Percentiles rank a stretch among this genome's conserved stretches.
These are phyloP conservation scores for Lycium barbarum DNA, from an alignment of 257 asterid species.

Conservation along the genomic window DNA sequence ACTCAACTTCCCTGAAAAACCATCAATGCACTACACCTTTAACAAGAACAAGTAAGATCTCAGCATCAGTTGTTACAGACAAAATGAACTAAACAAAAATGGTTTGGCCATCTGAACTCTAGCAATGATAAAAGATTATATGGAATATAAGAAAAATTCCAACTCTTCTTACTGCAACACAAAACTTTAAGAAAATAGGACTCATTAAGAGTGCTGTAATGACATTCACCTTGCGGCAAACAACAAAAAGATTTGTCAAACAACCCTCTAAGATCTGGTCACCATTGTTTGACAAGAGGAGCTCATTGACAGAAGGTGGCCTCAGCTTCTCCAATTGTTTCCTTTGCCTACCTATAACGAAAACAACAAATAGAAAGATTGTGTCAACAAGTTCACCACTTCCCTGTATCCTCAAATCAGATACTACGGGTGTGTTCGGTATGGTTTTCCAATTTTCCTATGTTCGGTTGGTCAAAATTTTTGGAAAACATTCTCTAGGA, in stretches of 20 bases:
- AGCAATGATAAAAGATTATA: background rate
- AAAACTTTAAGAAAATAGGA: background rate
- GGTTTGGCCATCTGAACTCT: background rate
- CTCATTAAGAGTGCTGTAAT: background rate
- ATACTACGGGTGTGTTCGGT: background rate
- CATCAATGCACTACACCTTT: background rate
- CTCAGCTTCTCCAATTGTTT: constrained; percentile 83
- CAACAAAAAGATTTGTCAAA: constrained; percentile 77
- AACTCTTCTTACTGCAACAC: background rate
- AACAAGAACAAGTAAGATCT: background rate
- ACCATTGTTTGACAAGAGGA: constrained; percentile 79
- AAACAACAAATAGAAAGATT: constrained; percentile 35
- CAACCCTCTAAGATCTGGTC: constrained; percentile 90
- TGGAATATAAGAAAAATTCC: background rate
- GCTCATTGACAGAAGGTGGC: constrained; percentile 83
- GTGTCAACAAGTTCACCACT: background rate
- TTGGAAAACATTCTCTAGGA: too few species aligned
- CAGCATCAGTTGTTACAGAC: background rate
- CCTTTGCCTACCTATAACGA: constrained; percentile 67
- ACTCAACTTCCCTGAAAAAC: background rate
- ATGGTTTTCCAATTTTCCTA: too few species aligned
- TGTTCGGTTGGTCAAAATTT: too few species aligned
- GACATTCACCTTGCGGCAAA: constrained; percentile 63
- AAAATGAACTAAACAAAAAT: background rate
- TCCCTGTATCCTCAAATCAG: background rate